Conservation (phyloP, 78 protist genomes). For the Thecamonas trahens region DNA sequence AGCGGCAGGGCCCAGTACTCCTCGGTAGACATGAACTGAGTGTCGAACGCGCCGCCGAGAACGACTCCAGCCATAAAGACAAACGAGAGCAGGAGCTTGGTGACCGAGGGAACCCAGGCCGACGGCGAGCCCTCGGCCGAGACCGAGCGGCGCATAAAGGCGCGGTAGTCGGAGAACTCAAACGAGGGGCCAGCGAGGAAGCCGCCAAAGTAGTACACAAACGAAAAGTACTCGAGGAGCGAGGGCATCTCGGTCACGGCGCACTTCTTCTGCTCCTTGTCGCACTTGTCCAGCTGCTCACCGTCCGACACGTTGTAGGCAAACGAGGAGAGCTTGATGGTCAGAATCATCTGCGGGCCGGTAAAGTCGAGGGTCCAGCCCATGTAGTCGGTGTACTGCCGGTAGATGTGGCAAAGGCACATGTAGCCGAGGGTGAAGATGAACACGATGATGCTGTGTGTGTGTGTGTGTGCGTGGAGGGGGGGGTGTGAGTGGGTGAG, state of each 20-base stretch:
- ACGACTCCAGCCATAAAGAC: not conserved
- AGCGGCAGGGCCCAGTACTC: not conserved
- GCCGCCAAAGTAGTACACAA: conserved; percentile 51
- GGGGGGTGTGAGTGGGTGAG: not conserved
- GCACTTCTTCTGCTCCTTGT: conserved; percentile 29
- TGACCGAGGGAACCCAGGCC: not conserved
- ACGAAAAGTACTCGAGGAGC: conserved; percentile 47
- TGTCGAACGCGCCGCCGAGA: not conserved
- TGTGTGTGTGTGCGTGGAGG: too few species aligned
- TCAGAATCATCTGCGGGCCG: conserved; percentile 39
- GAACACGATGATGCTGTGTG: not conserved
- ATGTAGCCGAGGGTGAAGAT: not conserved
- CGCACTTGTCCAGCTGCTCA: not conserved
- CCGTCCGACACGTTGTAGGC: conserved; percentile 63
- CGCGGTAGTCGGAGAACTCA: conserved; percentile 51
- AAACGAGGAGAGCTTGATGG: conserved; percentile 37
- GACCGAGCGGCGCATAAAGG: conserved; percentile 21
- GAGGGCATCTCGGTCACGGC: conserved; percentile 43
- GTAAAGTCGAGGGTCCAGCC: conserved; percentile 7
- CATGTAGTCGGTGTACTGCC: conserved; percentile 8
- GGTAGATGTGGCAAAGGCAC: conserved; percentile 1
- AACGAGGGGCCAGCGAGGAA: conserved; percentile 64
- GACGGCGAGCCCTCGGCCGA: conserved; percentile 5
- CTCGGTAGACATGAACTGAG: not conserved
- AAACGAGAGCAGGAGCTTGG: not conserved